Evolutionary conservation across 2,329 filamentous ascomycete genomes (phyloP).

Genomic region (Ilyonectria sp.): DNA sequence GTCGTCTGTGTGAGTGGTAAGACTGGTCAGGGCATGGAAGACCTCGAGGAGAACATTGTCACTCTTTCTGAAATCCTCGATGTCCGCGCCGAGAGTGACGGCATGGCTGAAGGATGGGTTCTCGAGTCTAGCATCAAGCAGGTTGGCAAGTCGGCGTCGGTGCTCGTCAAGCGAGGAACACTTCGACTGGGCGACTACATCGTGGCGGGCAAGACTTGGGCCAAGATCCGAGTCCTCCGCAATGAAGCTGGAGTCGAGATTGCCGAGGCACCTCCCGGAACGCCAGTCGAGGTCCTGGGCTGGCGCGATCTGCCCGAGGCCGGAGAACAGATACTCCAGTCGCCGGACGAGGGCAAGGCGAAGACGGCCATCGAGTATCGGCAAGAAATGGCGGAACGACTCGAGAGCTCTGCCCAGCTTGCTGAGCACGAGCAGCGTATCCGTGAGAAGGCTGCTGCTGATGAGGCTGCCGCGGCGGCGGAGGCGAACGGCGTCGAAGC

Average conservation of each 20-base stretch:
- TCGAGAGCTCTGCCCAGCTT: slow-evolving; percentile 84
- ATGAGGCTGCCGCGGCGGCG: slow-evolving; percentile 54
- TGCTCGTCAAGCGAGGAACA: slow-evolving; percentile 90
- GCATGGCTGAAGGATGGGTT: slow-evolving; percentile 91
- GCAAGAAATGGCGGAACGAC: slow-evolving; percentile 77
- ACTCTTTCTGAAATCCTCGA: slow-evolving; percentile 92
- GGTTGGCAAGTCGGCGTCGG: slow-evolving; percentile 87
- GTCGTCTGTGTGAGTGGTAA: slow-evolving; percentile 93
- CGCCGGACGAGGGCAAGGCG: slow-evolving; percentile 82
- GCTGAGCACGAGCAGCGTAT: slow-evolving; percentile 78
- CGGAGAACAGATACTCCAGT: slow-evolving; percentile 90
- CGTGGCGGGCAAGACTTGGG: slow-evolving; percentile 91
- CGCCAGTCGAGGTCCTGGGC: slow-evolving; percentile 93
- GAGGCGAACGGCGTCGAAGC: slow-evolving; percentile 56
- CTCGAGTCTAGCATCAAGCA: slow-evolving; percentile 92
- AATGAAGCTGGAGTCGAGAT: slow-evolving; percentile 87
- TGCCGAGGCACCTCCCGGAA: slow-evolving; percentile 84
- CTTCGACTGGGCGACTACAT: slow-evolving; percentile 85
- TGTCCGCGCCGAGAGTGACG: slow-evolving; percentile 83
- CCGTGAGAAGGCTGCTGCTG: slow-evolving; percentile 66
- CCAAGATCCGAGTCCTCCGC: slow-evolving; percentile 84
- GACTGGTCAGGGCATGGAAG: slow-evolving; percentile 91
- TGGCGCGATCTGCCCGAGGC: slow-evolving; percentile 88
- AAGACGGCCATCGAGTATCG: slow-evolving; percentile 85
- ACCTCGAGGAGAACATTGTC: slow-evolving; percentile 91